A percentile compares a stretch with the other conserved stretches of the same genome.
phyloP scores from a whole-genome alignment of 164 flowering plant genomes.

The Liriodendron chinense region DNA sequence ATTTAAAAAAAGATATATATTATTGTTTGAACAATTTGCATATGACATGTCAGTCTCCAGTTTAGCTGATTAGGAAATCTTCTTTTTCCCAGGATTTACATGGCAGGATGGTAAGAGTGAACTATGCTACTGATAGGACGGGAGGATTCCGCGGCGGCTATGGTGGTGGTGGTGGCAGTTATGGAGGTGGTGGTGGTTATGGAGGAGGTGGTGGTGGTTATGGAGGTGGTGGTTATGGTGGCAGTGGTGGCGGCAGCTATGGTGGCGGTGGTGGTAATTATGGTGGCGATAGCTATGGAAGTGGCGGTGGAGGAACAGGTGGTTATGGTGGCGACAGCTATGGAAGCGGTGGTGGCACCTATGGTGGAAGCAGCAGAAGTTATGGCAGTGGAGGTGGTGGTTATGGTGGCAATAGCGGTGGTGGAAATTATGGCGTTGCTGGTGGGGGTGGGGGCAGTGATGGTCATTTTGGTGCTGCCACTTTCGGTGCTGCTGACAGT shows the following conservation, averaged over 20 bases:
- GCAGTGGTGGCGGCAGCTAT: too few relatives aligned
- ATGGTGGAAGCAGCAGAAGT: constrained; percentile 2
- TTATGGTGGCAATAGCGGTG: neutral
- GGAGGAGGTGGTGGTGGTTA: neutral
- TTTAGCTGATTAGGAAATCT: too few relatives aligned
- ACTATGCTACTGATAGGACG: constrained; percentile 63
- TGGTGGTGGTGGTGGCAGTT: constrained; percentile 10
- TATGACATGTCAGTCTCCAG: neutral
- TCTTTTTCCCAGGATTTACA: constrained; percentile 55
- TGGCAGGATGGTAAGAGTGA: constrained; percentile 68
- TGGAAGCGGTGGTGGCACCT: neutral
- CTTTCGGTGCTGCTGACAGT: neutral
- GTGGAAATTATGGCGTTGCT: neutral
- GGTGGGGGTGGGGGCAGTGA: neutral
- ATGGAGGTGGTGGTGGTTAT: constrained; percentile 13
- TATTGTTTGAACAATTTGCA: too few relatives aligned
- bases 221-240: neutral
- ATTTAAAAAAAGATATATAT: too few relatives aligned
- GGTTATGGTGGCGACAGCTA: neutral
- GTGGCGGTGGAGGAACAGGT: neutral
- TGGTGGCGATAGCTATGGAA: neutral
- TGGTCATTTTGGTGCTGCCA: neutral
- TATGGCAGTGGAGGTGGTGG: neutral
- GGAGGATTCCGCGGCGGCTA: constrained; percentile 22
- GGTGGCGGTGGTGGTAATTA: too few relatives aligned